Conservation (phyloP, 306 rosid species). For the Sphenostylis stenocarpa region DNA sequence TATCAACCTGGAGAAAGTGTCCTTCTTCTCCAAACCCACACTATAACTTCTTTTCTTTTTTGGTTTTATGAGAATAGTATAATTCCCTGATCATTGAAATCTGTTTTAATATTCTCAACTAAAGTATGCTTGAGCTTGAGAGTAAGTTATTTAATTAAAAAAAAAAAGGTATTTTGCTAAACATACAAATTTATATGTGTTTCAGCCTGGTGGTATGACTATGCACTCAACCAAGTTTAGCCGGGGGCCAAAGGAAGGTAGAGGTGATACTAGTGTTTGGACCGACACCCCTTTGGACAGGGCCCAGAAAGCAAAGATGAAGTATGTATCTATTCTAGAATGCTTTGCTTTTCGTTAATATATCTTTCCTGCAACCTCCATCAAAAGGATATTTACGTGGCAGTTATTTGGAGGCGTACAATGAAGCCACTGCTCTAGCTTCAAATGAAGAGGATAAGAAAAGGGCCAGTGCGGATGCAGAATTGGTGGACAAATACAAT, state of each 20-base stretch:
- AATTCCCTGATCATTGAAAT: background rate
- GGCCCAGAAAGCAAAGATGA: constrained; percentile 90
- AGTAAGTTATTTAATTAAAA: background rate
- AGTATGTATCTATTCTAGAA: constrained; percentile 47
- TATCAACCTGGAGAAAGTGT: background rate
- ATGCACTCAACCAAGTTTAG: constrained; percentile 77
- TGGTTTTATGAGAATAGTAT: background rate
- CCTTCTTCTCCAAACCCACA: background rate
- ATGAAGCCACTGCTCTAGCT: constrained; percentile 75
- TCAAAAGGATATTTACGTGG: constrained; percentile 27
- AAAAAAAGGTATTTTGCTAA: background rate
- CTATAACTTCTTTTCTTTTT: background rate
- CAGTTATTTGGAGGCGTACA: constrained; percentile 94
- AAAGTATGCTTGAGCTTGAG: background rate
- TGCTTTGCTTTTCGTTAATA: constrained; percentile 21
- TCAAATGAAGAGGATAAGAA: constrained; percentile 66
- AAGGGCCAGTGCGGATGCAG: constrained; percentile 59
- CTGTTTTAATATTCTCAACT: background rate
- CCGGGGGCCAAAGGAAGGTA: constrained; percentile 69
- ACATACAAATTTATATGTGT: background rate
- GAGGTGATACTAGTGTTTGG: constrained; percentile 92
- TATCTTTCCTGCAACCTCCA: constrained; percentile 11
- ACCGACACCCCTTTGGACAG: constrained; percentile 86
- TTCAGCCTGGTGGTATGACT: constrained; percentile 84
- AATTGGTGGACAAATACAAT: constrained; percentile 85